Evolutionary conservation across 148 eudicot genomes (phyloP), one percentile per base, ranked within the genome.

Genomic region (Hydrangea macrophylla): DNA sequence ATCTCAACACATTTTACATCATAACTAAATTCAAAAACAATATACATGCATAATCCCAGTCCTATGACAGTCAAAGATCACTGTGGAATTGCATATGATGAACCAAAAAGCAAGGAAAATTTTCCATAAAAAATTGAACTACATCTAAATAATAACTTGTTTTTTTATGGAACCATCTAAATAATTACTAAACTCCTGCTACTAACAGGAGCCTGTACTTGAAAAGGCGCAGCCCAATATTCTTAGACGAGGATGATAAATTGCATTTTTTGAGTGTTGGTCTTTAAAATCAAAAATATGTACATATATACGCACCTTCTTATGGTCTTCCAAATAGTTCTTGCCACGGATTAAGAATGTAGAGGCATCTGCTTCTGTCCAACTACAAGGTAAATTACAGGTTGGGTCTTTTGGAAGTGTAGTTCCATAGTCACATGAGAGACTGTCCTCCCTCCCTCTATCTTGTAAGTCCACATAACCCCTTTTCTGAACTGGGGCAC

Each of bases 311-410:
- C 7, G 9, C 75, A 82, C 92, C 82, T 87, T 87, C 64, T 82
- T 77, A 48, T 68, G 81, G 64, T 87, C 89, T 32, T 81, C 78
- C 55, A 87, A 74, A 59, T 82, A 87, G 20, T 79, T 85, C 68
- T 87, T 76, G 73, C 89, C 89, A 13, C 92, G 89, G 55, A 87
- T 87, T 67, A 84, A 62, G 77, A 87, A 87, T 7, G 83, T 76
- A 37, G 82, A 80, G 44, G 87, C 87, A 32, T 87, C 89, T 31
- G 87, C 75, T 63, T 72, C 66, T 27, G 87, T 68, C 81, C 92
- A 87, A 75, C 84, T 87, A 60, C 85, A 82, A 63, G 67, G 76
- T 57, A 80, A 20, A 31, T 73, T 71, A 64, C 84, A 85, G 17
- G 82, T 57, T 57, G 86, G 81, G 68, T 87, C 92, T 69, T 76